These are phyloP conservation scores for Pestalotiopsis sp. DNA, from an alignment of 2,329 filamentous ascomycete species.

Conservation along the genomic window DNA sequence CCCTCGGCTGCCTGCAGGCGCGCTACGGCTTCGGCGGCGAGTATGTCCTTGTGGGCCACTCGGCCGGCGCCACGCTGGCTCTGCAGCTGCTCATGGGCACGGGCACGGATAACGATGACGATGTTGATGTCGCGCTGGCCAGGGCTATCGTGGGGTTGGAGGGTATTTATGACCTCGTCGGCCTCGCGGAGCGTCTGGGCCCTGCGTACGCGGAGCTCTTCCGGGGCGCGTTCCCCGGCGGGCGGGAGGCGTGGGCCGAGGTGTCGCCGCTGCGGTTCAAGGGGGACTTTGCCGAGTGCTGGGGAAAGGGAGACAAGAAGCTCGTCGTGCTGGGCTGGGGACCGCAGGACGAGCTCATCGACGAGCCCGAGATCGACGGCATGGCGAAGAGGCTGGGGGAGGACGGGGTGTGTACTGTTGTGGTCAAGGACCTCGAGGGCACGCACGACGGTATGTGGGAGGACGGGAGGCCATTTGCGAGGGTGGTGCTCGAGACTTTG, in stretches of 20 bases:
- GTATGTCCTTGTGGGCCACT: slow-evolving; percentile 64
- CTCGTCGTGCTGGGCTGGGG: slow-evolving; percentile 45
- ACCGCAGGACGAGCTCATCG: slow-evolving; percentile 50
- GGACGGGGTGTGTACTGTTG: slow-evolving; percentile 32
- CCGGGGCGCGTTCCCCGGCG: slow-evolving; percentile 59
- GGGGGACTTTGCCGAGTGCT: slow-evolving; percentile 42
- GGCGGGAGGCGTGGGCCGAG: slow-evolving; percentile 50
- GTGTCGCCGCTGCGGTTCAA: slow-evolving; percentile 55
- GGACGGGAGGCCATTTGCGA: slow-evolving; percentile 6
- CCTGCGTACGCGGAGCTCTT: slow-evolving; percentile 60
- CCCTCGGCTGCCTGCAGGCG: slow-evolving; percentile 49
- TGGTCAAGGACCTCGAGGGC: slow-evolving; percentile 2
- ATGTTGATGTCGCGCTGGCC: slow-evolving; percentile 39
- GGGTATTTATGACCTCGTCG: slow-evolving; percentile 68
- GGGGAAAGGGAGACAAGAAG: slow-evolving; percentile 29
- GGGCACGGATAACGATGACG: slow-evolving; percentile 24
- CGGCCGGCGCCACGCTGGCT: slow-evolving; percentile 64
- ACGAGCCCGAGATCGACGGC: slow-evolving; percentile 57
- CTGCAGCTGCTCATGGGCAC: slow-evolving; percentile 59
- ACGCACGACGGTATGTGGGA: slow-evolving; percentile 12
- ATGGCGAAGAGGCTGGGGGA: slow-evolving; percentile 53
- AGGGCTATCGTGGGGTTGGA: slow-evolving; percentile 60
- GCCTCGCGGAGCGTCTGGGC: slow-evolving; percentile 48
- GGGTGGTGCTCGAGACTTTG: background rate
- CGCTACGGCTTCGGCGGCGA: slow-evolving; percentile 41